Base-by-base conservation (phyloP, 495 filamentous ascomycete species). In the Endocarpon pusillum region DNA sequence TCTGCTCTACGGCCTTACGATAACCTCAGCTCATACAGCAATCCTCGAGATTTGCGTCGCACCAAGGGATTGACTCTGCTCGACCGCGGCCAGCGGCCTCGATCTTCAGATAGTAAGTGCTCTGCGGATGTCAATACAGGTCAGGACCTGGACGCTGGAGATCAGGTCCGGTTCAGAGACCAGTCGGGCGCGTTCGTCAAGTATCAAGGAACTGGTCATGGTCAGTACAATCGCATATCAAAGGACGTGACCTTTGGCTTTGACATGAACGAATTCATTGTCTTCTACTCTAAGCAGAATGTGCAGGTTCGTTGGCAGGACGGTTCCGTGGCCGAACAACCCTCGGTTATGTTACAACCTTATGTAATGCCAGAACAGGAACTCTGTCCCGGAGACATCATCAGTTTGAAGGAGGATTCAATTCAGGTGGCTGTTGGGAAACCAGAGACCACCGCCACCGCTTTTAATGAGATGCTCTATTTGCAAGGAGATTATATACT, bases 261-360 rank as follows among this genome's bases (percentile, higher is more conserved):
- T 45, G 71, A 77, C 38, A 38, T 74, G 35, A 75, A 76, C 38
- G 55, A 66, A 1, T 69, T 65, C 35, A 49, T 53, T 11, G 50
- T 75, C 16, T 49, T 57, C 22, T 47, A 49, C 19, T 61, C 61
- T 3, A 52, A 52, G 12, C 64, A 66, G 11, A 45, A 45, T 7
- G 61, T 68, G 6, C 59, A 50, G 9, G 62, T 78, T 11, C 56
- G 58, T 26, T 78, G 73, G 73, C 73, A 78, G 38, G 68, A 78
- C 41, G 49, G 59, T 16, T 62, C 54, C 17, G 64, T 65, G 0
- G 47, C 53, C 16, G 54, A 72, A 26, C 33, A 39, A 18, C 48
- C 58, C 11, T 54, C 43, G 12, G 19, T 4, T 10, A 40, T 47
- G 18, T 37, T 78, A 1, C 47, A 63, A 17, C 59, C 55, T 10